Percentiles rank a stretch among this genome's conserved stretches.
Conservation (phyloP, 495 filamentous ascomycete species). For the Daldinia vernicosa region DNA sequence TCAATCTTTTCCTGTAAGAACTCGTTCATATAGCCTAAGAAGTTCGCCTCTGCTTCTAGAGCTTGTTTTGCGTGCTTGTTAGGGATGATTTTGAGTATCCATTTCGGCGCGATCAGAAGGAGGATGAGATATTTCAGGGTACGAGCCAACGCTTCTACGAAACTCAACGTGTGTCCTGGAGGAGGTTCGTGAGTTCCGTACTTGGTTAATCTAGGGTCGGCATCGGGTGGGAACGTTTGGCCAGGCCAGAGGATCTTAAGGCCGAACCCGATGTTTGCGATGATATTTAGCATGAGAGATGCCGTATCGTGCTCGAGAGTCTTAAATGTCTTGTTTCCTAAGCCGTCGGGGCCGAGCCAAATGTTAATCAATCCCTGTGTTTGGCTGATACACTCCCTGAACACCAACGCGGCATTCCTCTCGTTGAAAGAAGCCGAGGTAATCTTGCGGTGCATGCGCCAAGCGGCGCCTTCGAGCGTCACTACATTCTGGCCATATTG, state of each 20-base stretch:
- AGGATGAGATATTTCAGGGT: constrained; percentile 64
- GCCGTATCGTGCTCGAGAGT: constrained; percentile 67
- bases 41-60: constrained; percentile 64
- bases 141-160: constrained; percentile 60
- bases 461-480: constrained; percentile 67
- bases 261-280: constrained; percentile 73
- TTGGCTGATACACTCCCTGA: constrained; percentile 67
- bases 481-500: constrained; percentile 73
- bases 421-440: constrained; percentile 75
- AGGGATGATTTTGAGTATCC: constrained; percentile 60
- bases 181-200: constrained; percentile 57
- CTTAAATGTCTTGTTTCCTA: constrained; percentile 55
- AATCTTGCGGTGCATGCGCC: constrained; percentile 74
- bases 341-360: constrained; percentile 55
- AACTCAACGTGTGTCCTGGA: constrained; percentile 67
- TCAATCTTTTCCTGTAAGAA: constrained; percentile 64
- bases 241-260: constrained; percentile 66
- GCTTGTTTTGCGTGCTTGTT: constrained; percentile 58
- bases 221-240: constrained; percentile 51
- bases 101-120: constrained; percentile 60
- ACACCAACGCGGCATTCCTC: constrained; percentile 73
- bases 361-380: constrained; percentile 62
- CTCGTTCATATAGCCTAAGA: constrained; percentile 70
- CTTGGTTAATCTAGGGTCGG: constrained; percentile 51
- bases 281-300: constrained; percentile 71